Evolutionary conservation across 768 basidiomycete species (phyloP), one percentile per base, ranked within the genome.

Genomic region (Mycena crocata): DNA sequence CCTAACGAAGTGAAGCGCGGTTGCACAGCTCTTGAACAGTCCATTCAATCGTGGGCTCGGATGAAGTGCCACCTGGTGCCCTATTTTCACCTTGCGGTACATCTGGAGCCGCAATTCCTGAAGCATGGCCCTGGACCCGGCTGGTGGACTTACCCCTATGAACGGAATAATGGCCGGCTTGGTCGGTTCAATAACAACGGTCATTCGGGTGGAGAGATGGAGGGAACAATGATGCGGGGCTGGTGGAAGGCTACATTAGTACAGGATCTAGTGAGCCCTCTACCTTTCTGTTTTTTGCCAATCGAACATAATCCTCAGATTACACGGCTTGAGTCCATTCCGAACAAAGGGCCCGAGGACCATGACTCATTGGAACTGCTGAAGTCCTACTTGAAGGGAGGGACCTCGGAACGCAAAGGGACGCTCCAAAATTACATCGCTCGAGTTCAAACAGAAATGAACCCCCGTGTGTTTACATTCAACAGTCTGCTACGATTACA

Each of bases 191-290:
- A 71, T 24, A 66, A 71, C 44, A 72, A 72, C 40, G 66, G 71
- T 10, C 71, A 72, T 48, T 39, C 69, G 3, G 71, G 71, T 1
- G 71, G 71, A 12, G 69, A 72, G 46, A 40, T 72, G 10, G 71
- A 72, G 45, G 61, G 55, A 2, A 72, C 71, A 23, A 71, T 71
- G 69, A 72, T 71, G 71, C 62, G 70, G 13, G 50, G 57, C 2
- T 72, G 71, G 70, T 67, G 66, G 66, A 71, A 71, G 49, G 49
- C 46, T 3, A 57, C 56, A 1, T 44, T 60, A 8, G 62, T 72
- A 15, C 59, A 56, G 19, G 66, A 71, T 52, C 40, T 72, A 5
- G 71, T 68, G 21, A 26, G 65, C 48, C 1, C 26, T 42, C 34
- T 37, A 7, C 7, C 3, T 32, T 15, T 17, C 48, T 30, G 2